Base-by-base conservation (phyloP, 2,329 filamentous ascomycete species). In the Diaporthe australafricana region DNA sequence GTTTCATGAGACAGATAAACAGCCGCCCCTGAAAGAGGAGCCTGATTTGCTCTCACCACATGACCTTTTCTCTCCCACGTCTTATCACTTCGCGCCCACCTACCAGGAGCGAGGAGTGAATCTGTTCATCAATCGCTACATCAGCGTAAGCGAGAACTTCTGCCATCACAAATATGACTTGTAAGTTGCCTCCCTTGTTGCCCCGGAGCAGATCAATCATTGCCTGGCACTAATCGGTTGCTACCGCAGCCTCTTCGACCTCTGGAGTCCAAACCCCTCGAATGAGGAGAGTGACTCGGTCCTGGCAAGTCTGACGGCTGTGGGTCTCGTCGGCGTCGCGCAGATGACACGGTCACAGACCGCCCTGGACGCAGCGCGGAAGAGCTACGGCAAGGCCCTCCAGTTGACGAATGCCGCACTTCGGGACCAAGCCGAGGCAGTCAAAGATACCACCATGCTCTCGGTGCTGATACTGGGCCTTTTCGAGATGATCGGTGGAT, bases 391-490 rank as follows among this genome's bases (percentile, higher is more conserved):
- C 14, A 83, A 83, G 22, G 87, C 88, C 5, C 81, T 89, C 1
- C 81, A 81, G n/a, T 77, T 87, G 60, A 87, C 84, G 9, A 88
- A 88, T 66, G 77, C 80, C 22, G 86, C 87, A 2, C 80, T 90
- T n/a, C 78, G 80, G 56, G 79, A 86, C 67, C 83, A 86, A 0
- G 75, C 73, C 17, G 82, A 85, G 70, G 83, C 81, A 12, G 77
- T 83, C 76, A 86, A 84, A 75, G 86, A 86, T 74, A 86, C 82
- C 52, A 89, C 88, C 0, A 85, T 90, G 83, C 84, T 86, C 40
- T 84, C 82, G 0, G 84, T 89, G 20, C 81, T 89, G 57, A 85
- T 90, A 56, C 81, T 90, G 7, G 84, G 86, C 53, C 85, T 87
- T 5, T 90, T 87, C 74, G 87, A 89, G 77, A 81, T 89, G 72